A percentile compares a stretch with the other conserved stretches of the same genome.
Conservation (phyloP, 163 green algal genomes). For the Volvox carteri region DNA sequence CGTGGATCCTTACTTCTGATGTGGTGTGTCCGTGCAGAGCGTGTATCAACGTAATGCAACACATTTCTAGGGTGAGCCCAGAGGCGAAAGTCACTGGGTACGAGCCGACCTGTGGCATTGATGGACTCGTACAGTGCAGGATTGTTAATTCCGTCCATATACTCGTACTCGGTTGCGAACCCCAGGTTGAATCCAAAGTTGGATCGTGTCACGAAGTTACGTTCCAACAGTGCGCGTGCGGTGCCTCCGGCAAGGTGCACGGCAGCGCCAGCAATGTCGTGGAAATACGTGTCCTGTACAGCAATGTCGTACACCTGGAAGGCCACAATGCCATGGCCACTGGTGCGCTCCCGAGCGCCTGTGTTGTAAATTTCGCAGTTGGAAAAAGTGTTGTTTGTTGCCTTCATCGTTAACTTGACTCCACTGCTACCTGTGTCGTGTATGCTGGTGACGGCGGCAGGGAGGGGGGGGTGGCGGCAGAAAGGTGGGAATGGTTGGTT, state of each 20-base stretch:
- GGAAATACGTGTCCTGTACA: slow-evolving; percentile 48
- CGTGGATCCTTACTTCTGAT: no score
- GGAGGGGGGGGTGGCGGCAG: background rate
- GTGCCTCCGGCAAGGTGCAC: slow-evolving; percentile 48
- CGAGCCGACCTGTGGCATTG: slow-evolving; percentile 11
- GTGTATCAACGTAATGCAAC: no score
- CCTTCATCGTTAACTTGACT: slow-evolving; percentile 46
- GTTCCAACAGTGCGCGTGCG: slow-evolving; percentile 23
- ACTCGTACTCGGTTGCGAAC: slow-evolving; percentile 43
- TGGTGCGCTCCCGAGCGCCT: slow-evolving; percentile 33
- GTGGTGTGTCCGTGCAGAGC: no score
- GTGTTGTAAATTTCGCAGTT: slow-evolving; percentile 52
- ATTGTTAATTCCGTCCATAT: slow-evolving; percentile 50
- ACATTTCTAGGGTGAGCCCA: no score
- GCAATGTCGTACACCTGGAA: slow-evolving; percentile 42
- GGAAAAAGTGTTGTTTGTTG: slow-evolving; percentile 26
- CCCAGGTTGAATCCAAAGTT: slow-evolving; percentile 51
- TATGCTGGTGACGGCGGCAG: slow-evolving; percentile 18
- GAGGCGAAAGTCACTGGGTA: no score
- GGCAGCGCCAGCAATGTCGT: slow-evolving; percentile 46
- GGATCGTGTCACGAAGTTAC: slow-evolving; percentile 28
- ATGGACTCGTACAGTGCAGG: slow-evolving; percentile 38
- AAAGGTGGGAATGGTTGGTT: no score
- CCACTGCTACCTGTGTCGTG: slow-evolving; percentile 51
- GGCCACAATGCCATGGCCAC: slow-evolving; percentile 49